Evolutionary conservation across 1,139 yeast genomes (phyloP), one percentile per base, ranked within the genome.

Genomic region (Protomyces gravidus): DNA sequence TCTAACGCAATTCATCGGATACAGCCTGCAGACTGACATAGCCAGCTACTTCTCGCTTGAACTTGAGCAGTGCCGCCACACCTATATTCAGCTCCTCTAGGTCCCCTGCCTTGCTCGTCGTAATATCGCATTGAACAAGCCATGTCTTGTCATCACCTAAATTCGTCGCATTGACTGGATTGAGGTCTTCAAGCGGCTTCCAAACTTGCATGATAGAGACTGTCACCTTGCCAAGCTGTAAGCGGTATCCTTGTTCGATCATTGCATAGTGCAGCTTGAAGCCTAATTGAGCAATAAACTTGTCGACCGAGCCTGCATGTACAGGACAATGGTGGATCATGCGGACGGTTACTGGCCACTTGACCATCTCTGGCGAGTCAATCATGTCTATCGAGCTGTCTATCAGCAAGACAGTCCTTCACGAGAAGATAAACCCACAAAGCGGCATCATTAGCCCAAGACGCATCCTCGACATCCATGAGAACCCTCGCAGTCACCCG

Each of bases 281-380:
- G 2, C 51, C 58, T 45, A 53, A 23, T 11, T 19, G 36, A 7
- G 30, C 51, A 17, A 53, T 46, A n/a, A 33, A 45, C 17, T 9
- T 7, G 17, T 50, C 32, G 46, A 36, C 51, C 1, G 45, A 45
- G 5, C 36, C 26, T 17, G 26, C 47, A 13, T 33, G 15, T n/a
- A 50, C 47, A 4, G 58, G 58, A 26, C 47, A 50, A 13, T 11
- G 27, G 19, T 53, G 58, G 6, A 46, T 21, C 33, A 39, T 53
- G 5, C 58, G 33, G 9, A 50, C 47, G 13, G 58, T 53, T 11
- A 45, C 51, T 11, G 50, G 58, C 2, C 51, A 33, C 42, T 53
- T 45, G 21, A 45, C 48, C 39, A 53, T 46, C 26, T 53, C 58
- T 7, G 58, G 58, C 9, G 58, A 42, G n/a, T 53, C 58, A n/a